Percentiles rank a stretch among this genome's conserved stretches.
phyloP scores from a whole-genome alignment of 116 monocot genomes.

The Cymodocea nodosa region DNA sequence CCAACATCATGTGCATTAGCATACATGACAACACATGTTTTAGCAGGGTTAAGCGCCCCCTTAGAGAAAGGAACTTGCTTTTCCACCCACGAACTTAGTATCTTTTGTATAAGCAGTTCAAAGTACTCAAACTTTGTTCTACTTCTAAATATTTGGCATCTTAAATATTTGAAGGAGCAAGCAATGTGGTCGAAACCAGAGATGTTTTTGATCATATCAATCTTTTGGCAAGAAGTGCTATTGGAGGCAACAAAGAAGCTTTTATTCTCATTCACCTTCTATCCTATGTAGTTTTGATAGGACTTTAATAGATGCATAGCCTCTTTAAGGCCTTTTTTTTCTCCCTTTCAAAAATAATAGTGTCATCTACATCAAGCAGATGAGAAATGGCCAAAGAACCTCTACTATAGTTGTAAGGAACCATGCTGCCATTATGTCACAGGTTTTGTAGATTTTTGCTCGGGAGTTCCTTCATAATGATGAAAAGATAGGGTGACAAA shows the following conservation, averaged over 20 bases:
- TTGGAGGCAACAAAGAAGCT: not conserved
- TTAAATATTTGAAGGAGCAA: not conserved
- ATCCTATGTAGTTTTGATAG: not conserved
- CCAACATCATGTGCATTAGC: not conserved
- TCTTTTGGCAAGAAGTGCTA: not conserved
- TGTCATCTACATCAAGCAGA: not conserved
- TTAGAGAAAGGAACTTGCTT: not conserved
- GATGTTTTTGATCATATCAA: not conserved
- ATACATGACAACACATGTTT: not conserved
- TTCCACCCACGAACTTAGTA: not conserved
- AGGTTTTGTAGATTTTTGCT: too few species aligned
- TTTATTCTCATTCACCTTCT: not conserved
- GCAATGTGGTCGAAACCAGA: not conserved
- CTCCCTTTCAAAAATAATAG: not conserved
- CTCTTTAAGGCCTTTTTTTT: not conserved
- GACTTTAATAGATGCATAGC: not conserved
- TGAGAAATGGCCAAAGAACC: too few species aligned
- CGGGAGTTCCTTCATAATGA: not conserved
- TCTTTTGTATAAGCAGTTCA: not conserved
- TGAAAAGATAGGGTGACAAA: not conserved
- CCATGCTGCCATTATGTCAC: too few species aligned
- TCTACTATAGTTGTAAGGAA: too few species aligned
- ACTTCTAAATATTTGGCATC: not conserved
- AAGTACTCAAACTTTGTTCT: not conserved
- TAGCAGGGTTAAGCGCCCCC: not conserved